These are phyloP conservation scores for Colletotrichum sojae DNA, from an alignment of 2,329 filamentous ascomycete species.

Conservation along the genomic window DNA sequence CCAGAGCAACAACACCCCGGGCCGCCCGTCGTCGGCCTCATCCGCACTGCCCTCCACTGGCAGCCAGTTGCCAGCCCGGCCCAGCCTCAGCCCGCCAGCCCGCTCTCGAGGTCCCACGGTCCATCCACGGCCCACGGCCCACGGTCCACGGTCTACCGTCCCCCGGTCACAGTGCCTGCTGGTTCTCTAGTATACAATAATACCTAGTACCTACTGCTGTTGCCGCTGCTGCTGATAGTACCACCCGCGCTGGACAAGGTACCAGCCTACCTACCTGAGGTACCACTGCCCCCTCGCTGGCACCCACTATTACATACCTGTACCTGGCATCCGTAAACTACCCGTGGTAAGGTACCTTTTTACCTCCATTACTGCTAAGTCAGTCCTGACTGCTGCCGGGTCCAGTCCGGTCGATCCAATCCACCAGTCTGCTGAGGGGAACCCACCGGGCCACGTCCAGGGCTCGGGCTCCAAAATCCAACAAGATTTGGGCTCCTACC, in stretches of 20 bases:
- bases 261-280: background rate
- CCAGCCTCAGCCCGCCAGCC: slow-evolving; percentile 12
- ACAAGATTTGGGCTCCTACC: slow-evolving; percentile 39
- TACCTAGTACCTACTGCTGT: slow-evolving; percentile 5
- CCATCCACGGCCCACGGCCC: too few species aligned
- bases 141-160: slow-evolving; percentile 7
- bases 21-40: background rate
- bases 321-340: background rate
- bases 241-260: slow-evolving; percentile 1
- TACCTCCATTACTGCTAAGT: slow-evolving; percentile 16
- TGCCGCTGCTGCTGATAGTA: slow-evolving; percentile 23
- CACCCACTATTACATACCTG: background rate
- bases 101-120: background rate
- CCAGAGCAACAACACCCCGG: background rate
- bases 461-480: slow-evolving; percentile 39
- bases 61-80: slow-evolving; percentile 24
- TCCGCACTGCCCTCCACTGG: slow-evolving; percentile 15
- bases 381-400: slow-evolving; percentile 25
- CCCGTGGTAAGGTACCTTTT: background rate
- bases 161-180: slow-evolving; percentile 34
- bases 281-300: background rate
- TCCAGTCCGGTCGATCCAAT: slow-evolving; percentile 41
- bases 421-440: slow-evolving; percentile 40
- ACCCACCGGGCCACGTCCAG: slow-evolving; percentile 37
- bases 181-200: too few species aligned